Base-by-base conservation (phyloP, 2,329 filamentous ascomycete species). In the Cercospora berteroae region DNA sequence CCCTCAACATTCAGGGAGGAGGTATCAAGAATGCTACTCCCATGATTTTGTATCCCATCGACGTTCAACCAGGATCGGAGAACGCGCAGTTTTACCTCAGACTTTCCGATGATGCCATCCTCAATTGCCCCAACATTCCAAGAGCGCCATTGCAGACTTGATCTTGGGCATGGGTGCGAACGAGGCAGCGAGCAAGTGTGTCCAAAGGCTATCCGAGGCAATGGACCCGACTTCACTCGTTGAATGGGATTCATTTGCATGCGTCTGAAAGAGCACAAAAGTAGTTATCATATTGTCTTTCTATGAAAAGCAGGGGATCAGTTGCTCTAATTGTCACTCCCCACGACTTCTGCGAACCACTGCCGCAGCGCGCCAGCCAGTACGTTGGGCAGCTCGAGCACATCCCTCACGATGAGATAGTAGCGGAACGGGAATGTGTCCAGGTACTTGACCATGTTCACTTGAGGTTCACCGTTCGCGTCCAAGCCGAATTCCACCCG, bases 361-460 rank as follows among this genome's bases (percentile, higher is more conserved):
- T 96, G 96, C 81, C 94, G 90, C 81, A 99, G 81, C 72, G 97
- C 86, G 29, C 91, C 91, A 13, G 93, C 92, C 80, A 99, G 80
- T 52, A 97, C 94, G 36, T 88, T 89, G 4, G 96, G 95, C 76
- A 99, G 83, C 80, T 99, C 95, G 75, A 90, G 89, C 58, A 99
- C 89, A 81, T 98, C 89, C 72, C 94, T 89, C 67, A 99, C 95
- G 73, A 99, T 92, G 65, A 99, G 82, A 78, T 98, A 99, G 82
- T 97, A 99, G 78, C 91, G 89, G 82, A 99, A 99, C 0, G 96
- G 95, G 80, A 99, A 99, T 7, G 89, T 90, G 79, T 99, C 96
- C 73, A 99, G 86, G 78, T 99, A 99, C 75, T 92, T 88, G 82
- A 93, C 90, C 79, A 96, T 93, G 74, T 90, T 89, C 65, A 97